Base-by-base conservation (phyloP, 768 basidiomycete genomes). In the Boletus rufocinnamomeus region DNA sequence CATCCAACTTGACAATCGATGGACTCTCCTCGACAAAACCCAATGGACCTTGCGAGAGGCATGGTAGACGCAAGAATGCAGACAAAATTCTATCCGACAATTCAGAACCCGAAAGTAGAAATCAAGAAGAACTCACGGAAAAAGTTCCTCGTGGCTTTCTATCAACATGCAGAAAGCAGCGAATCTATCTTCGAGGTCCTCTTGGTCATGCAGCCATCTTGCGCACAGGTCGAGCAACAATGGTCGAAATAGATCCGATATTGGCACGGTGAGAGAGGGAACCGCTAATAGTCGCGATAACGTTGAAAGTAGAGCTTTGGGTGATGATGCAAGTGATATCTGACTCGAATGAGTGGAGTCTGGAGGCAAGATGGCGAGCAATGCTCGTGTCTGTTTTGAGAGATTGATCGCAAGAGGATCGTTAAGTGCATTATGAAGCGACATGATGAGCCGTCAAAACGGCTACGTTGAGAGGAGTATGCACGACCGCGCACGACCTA, bases 181-280 rank as follows among this genome's bases (percentile, higher is more conserved):
- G 48, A 86, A 73, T 64, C 82, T 79, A 41, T 82, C 80, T 54
- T 84, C 80, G 25, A 76, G 63, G 58, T 79, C 74, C 43, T 80
- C 72, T 38, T 77, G 65, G 21, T 78, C 75, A n/a, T 87, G 76
- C 43, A 95, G 69, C 93, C 93, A 97, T 66, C 90, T 75, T 4
- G 89, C 89, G 66, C 87, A 87, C 27, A 98, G 74, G 71, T 96
- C 91, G 28, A 89, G 65, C 40, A 93, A 71, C 52, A 98, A 73
- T 4, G 95, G 95, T 60, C 89, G 77, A 74, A 90, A 98, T 13
- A 81, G 61, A 7, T 75, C 77, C n/a, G 89, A 84, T 58, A 98
- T 78, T 14, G 76, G 66, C 32, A 81, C 66, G 0, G 93, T 93
- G 44, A 88, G 79, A 13, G 83, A 79, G 10, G 90, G 87, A 19